These are phyloP conservation scores for Ochromonadaceae sp. DNA, from an alignment of 352 stramenopile species.

Conservation along the genomic window DNA sequence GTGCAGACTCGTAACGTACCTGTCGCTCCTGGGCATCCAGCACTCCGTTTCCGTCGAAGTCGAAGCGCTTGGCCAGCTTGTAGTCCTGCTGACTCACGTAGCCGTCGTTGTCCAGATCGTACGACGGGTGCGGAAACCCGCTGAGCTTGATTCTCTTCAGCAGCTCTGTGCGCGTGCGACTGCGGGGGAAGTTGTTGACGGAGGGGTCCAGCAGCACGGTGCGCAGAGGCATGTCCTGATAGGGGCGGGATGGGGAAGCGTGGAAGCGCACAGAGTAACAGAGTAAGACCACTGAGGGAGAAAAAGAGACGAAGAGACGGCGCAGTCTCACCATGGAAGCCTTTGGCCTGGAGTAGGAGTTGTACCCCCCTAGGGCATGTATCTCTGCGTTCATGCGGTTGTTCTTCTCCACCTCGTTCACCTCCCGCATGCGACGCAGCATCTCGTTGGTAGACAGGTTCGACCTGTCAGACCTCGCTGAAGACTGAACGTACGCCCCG, in stretches of 20 bases:
- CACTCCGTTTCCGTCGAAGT: constrained; percentile 16
- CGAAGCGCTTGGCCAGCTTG: constrained; percentile 5
- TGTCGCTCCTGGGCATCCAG: constrained; percentile 5
- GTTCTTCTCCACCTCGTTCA: background rate
- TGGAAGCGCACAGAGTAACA: background rate
- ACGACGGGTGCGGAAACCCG: background rate
- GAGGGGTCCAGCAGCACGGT: constrained; percentile 6
- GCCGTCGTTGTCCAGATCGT: constrained; percentile 16
- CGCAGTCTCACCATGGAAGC: background rate
- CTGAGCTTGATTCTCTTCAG: background rate
- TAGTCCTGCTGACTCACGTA: constrained; percentile 12
- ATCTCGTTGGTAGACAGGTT: background rate
- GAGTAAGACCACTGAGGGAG: background rate
- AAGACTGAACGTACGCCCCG: too few relatives aligned
- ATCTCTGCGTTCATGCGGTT: background rate
- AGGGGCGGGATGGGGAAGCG: too few relatives aligned
- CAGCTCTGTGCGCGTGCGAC: constrained; percentile 1
- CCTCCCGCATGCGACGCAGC: background rate
- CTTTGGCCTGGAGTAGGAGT: background rate
- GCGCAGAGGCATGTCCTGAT: background rate
- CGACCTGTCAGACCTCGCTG: too few relatives aligned
- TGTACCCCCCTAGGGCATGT: background rate
- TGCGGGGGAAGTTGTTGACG: constrained; percentile 11
- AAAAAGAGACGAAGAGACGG: background rate
- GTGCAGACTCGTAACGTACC: too few relatives aligned